Evolutionary conservation across 179 eudicot genomes (phyloP), one percentile per base, ranked within the genome.

Genomic region (Monotropa hypopitys): DNA sequence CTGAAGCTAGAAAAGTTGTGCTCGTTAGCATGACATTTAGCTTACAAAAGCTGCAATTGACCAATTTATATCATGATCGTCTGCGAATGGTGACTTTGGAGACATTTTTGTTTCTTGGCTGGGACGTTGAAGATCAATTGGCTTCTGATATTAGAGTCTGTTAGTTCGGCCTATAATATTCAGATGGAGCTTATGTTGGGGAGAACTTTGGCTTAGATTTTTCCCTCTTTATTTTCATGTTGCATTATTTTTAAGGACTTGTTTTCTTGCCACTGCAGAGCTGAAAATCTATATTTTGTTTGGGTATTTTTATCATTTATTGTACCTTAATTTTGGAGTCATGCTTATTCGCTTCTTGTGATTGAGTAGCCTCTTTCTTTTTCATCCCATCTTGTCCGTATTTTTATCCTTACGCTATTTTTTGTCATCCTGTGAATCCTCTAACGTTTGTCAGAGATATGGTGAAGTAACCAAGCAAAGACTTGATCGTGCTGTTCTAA

Each of bases 381-480:
- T 71, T 66, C 5, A 42, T n/a, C 33, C 15, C 59, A 16, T 73
- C 62, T 42, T 3, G n/a, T 73, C 42, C 7, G 10, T 38, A 4
- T 12, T 7, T 28, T 38, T 45, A 23, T 32, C 43, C 16, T 42
- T 75, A 4, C 61, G 42, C 43, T 63, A 10, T 49, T 46, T 49
- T 46, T 30, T 76, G 33, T 49, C n/a, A 76, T 66, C 57, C 42
- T 76, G 42, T 69, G 50, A 40, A 23, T 57, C 42, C 40, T 45
- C 70, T 75, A 74, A 65, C 61, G 5, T 43, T 65, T 79, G 21
- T 66, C 75, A 95, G 99, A 91, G 97, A 84, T 93, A 95, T 80
- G 86, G 87, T 30, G 93, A 93, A 83, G 54, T 88, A 76, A 89
- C 96, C 87, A 95, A 95, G 86, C 97, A 95, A 84, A 87, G 99